These are phyloP conservation scores for Capsella rubella DNA, from an alignment of 441 rosid species.

Conservation along the genomic window DNA sequence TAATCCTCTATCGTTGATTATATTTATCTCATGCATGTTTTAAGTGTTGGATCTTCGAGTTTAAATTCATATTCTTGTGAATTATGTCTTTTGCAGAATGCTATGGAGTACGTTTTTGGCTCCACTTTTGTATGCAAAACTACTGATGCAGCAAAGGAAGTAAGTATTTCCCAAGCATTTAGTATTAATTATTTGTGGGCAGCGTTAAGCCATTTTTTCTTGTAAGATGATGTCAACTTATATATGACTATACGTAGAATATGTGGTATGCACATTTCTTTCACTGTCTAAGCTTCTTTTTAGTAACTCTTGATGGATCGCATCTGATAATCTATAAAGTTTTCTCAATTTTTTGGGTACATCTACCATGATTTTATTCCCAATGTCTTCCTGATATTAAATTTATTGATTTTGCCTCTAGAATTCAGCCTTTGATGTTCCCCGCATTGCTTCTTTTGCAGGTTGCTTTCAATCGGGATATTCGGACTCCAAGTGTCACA, in stretches of 20 bases:
- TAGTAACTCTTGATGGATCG: not conserved
- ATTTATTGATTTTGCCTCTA: constrained; percentile 21
- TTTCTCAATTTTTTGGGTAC: constrained; percentile 10
- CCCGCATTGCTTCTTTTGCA: constrained; percentile 42
- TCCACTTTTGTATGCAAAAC: constrained; percentile 94
- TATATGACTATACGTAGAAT: constrained; percentile 5
- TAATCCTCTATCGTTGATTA: not conserved
- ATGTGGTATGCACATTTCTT: constrained; percentile 17
- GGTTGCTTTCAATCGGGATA: constrained; percentile 86
- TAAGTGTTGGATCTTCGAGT: constrained; percentile 18
- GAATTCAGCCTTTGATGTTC: constrained; percentile 10
- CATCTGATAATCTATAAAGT: constrained; percentile 1
- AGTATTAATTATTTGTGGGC: constrained; percentile 10
- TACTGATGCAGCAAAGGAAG: constrained; percentile 91
- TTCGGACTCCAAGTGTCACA: constrained; percentile 84
- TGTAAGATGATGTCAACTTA: not conserved
- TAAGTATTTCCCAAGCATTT: constrained; percentile 44
- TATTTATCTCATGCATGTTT: constrained; percentile 8
- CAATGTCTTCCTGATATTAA: constrained; percentile 23
- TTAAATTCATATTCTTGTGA: not conserved
- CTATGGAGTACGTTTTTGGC: constrained; percentile 97
- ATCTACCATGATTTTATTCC: not conserved
- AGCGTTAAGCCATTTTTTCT: constrained; percentile 14
- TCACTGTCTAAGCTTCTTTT: constrained; percentile 11
- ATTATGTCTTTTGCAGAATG: constrained; percentile 60